Evolutionary conservation across 495 filamentous ascomycete species (phyloP), one percentile per base, ranked within the genome.

Genomic region (Penicillium pulvis): DNA sequence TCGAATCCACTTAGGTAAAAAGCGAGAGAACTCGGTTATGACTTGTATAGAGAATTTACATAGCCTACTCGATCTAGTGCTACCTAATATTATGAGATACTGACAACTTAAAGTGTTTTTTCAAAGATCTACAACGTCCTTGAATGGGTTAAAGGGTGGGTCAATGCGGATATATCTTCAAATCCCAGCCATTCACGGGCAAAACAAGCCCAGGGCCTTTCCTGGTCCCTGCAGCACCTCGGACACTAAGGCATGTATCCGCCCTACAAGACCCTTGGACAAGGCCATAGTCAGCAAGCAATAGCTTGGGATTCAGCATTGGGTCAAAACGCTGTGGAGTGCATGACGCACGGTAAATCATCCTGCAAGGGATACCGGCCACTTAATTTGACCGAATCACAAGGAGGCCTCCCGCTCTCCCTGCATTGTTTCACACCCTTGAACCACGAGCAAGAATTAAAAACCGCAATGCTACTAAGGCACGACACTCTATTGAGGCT

Each of bases 361-460:
- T 23, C 11, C 56, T 57, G 62, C 60, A 68, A 68, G 65, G 65
- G 65, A 60, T 54, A 47, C 31, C 35, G 31, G 39, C 55, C 56
- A 46, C 51, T 51, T 6, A 57, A 10, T 36, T 28, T 16, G 19
- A 11, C 11, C 51, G 43, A 51, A n/a, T 36, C 53, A 52, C 43
- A 66, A 53, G 57, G 55, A 23, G 6, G 44, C 10, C 47, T 26
- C 23, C 48, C n/a, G 11, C 42, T 31, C 57, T 56, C 62, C 65
- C 65, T 65, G 60, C 62, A 68, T 68, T 65, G 60, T 62, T 68
- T 58, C 28, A 33, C 39, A 46, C 55, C 59, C 57, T 53, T 60
- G 44, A 23, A 10, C 56, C 57, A 58, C 61, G 50, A 50, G 28
- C 16, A 67, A 50, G 58, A 68, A 63, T 64, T 62, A 47, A 23